Conservation (phyloP, 2,329 filamentous ascomycete species). For the Furcasterigmium furcatum region DNA sequence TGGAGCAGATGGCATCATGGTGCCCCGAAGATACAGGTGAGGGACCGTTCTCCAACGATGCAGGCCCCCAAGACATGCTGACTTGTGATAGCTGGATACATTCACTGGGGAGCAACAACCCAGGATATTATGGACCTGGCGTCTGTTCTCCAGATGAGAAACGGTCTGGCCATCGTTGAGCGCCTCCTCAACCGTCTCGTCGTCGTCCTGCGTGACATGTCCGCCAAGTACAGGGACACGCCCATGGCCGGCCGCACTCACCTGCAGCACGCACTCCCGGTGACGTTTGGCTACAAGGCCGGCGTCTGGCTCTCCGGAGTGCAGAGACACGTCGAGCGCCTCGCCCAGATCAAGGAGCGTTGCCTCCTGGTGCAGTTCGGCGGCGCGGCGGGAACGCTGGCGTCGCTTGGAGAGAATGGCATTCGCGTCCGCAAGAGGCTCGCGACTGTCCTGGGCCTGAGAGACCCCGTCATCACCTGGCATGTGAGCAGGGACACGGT, state of each 20-base stretch:
- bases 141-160: conserved; percentile 48
- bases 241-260: conserved; percentile 57
- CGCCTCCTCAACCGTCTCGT: conserved; percentile 38
- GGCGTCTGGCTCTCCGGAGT: conserved; percentile 51
- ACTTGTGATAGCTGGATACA: conserved; percentile 27
- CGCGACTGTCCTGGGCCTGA: conserved; percentile 42
- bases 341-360: conserved; percentile 41
- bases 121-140: conserved; percentile 59
- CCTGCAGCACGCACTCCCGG: conserved; percentile 53
- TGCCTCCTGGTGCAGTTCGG: conserved; percentile 52
- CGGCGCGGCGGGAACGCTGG: conserved; percentile 52
- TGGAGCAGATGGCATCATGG: conserved; percentile 39
- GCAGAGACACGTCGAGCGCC: conserved; percentile 42
- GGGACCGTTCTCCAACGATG: neutral
- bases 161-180: conserved; percentile 44
- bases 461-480: conserved; percentile 52
- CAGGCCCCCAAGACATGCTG: neutral
- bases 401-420: conserved; percentile 47
- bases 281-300: conserved; percentile 56
- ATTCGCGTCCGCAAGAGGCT: conserved; percentile 45
- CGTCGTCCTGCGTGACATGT: conserved; percentile 34
- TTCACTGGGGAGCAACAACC: conserved; percentile 58
- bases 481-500: conserved; percentile 52
- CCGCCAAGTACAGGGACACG: conserved; percentile 42
- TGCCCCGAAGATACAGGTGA: conserved; percentile 26